Evolutionary conservation across 169 alveolate species (phyloP), one percentile per base, ranked within the genome.

Genomic region (Cytauxzoon felis): DNA sequence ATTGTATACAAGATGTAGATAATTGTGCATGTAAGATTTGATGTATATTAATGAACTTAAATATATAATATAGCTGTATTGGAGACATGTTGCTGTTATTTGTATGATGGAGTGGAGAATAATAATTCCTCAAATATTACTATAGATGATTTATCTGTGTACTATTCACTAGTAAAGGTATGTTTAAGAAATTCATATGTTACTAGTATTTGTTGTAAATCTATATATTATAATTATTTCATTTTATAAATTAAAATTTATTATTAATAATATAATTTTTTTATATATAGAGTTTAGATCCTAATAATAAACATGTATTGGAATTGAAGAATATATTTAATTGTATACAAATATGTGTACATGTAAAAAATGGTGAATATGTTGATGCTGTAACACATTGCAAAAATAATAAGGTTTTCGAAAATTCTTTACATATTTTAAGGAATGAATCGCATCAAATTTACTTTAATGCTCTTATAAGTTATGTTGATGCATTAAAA

Each of bases 11-110:
- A 34, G 84, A 73, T 26, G 52, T 65, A 19, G 84, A 73, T 5
- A 73, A 62, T 57, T 62, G 79, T 16, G 71, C 69, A 18, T 24
- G 69, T 59, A 59, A 49, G 23, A 40, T 57, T 11, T 11, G n/a
- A 38, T 38, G 13, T 38, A 38, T 38, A 13, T 13, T 38, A 13
- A 38, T 13, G 45, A 13, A 13, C 51, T n/a, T 23, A 43, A 40
- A 2, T 8, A 16, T 45, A 59, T 13, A 3, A 3, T 59, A 0
- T 26, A 27, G 68, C 84, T 19, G 80, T 73, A 2, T 53, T 73
- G 40, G 84, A 73, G 29, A 71, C 84, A 5, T 73, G 84, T 41
- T 73, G 84, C 16, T 73, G 84, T 63, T 62, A 73, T 50, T 56
- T 73, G 40, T 73, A 51, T 34, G 80, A 64, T 32, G 49, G 43